These are phyloP conservation scores for Staphylotrichum tortipilum DNA, from an alignment of 495 filamentous ascomycete genomes.

Conservation along the genomic window DNA sequence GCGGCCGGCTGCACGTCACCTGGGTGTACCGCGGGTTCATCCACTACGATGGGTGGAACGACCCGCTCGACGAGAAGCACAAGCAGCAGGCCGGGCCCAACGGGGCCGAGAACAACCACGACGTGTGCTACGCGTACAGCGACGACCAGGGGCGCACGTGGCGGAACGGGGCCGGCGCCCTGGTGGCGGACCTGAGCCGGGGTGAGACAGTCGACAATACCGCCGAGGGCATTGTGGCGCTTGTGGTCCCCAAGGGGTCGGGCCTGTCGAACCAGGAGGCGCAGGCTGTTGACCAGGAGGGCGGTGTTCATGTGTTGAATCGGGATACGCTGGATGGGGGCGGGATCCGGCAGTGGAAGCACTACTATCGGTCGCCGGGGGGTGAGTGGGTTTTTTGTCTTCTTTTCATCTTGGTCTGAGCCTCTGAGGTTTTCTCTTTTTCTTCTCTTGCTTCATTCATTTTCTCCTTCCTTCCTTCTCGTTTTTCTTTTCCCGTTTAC, in stretches of 20 bases:
- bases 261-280: constrained; percentile 44
- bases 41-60: constrained; percentile 35
- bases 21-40: constrained; percentile 43
- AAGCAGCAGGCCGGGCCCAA: constrained; percentile 38
- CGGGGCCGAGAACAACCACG: constrained; percentile 37
- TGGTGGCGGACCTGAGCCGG: constrained; percentile 27
- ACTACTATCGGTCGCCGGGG: constrained; percentile 34
- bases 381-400: too few relatives aligned
- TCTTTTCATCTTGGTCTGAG: too few relatives aligned
- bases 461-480: too few relatives aligned
- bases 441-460: too few relatives aligned
- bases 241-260: constrained; percentile 30
- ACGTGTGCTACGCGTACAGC: constrained; percentile 40
- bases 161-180: constrained; percentile 25
- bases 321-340: constrained; percentile 27
- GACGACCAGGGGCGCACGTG: constrained; percentile 34
- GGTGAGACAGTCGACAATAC: constrained; percentile 30
- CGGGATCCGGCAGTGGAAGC: constrained; percentile 30
- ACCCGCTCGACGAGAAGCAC: constrained; percentile 32
- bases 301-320: constrained; percentile 42
- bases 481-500: too few relatives aligned
- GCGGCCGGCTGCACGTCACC: constrained; percentile 30
- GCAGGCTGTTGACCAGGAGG: constrained; percentile 35
- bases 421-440: too few relatives aligned
- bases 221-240: constrained; percentile 30